Evolutionary conservation across 1,284 basidiomycete species (phyloP).

Genomic region (Anthracocystis setariae): DNA sequence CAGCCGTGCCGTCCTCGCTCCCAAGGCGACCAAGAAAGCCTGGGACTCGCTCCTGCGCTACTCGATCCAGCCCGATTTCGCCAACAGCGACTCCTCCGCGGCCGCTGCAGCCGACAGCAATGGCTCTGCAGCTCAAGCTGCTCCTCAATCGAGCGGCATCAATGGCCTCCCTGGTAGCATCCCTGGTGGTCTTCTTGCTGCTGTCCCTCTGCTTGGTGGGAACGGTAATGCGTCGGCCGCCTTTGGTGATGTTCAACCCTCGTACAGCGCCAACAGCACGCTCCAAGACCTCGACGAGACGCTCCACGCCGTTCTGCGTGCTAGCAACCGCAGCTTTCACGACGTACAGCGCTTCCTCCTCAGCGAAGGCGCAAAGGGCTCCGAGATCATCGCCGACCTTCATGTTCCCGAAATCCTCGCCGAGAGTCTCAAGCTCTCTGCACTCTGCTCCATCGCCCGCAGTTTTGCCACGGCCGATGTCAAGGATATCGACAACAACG

Average conservation of each 20-base stretch:
- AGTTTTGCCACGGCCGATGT: slow-evolving; percentile 68
- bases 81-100: slow-evolving; percentile 5
- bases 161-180: slow-evolving; percentile 11
- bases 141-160: slow-evolving; percentile 4
- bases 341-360: slow-evolving; percentile 63
- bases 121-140: slow-evolving; percentile 9
- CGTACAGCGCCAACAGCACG: slow-evolving; percentile 21
- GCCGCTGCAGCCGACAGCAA: slow-evolving; percentile 10
- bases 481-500: slow-evolving; percentile 72
- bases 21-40: slow-evolving; percentile 73
- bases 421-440: slow-evolving; percentile 80
- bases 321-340: slow-evolving; percentile 62
- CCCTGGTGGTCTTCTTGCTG: slow-evolving; percentile 35
- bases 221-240: slow-evolving; percentile 35
- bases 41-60: slow-evolving; percentile 76
- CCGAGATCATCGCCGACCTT: slow-evolving; percentile 50
- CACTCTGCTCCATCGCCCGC: slow-evolving; percentile 81
- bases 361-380: slow-evolving; percentile 51
- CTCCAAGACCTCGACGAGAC: slow-evolving; percentile 66
- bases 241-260: slow-evolving; percentile 65
- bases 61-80: slow-evolving; percentile 26
- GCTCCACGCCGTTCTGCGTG: slow-evolving; percentile 45
- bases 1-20: slow-evolving; percentile 26
- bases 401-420: slow-evolving; percentile 55
- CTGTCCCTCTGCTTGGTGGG: slow-evolving; percentile 40